Evolutionary conservation across 2,329 filamentous ascomycete species (phyloP), one percentile per base, ranked within the genome.

Genomic region (Colletotrichum sp.): DNA sequence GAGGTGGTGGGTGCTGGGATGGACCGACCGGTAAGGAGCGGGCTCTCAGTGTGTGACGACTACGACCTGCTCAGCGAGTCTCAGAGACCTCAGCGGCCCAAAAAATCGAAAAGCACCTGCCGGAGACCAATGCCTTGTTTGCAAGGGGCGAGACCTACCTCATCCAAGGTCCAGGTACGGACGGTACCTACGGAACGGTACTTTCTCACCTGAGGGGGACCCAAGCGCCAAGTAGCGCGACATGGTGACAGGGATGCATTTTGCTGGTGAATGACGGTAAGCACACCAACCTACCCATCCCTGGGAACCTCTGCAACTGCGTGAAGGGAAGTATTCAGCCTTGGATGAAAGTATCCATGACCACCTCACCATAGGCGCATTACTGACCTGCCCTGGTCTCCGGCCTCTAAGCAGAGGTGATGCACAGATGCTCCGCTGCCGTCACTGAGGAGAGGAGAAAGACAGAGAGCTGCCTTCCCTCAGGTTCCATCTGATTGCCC

Each of bases 21-120:
- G 59, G 70, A 64, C 70, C 66, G 59, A 61, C 31, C 61, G 66
- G 66, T 55, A 73, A 43, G 38, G 66, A 66, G 61, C 67, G 54
- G 70, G 61, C 55, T 70, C 27, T 51, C 62, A 55, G 71, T 55
- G 43, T 62, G 68, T 71, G 71, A 73, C 71, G 71, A 70, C 71
- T 61, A 63, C 55, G 54, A 59, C 66, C 59, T 69, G 51, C 66
- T 47, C 70, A 65, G 70, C 27, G 61, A 70, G 62, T 70, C 59
- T 66, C 61, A 73, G 54, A 72, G 66, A 70, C 51, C 54, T 73
- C 31, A 70, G 67, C 54, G 59, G 15, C 54, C 38, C 24, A 34
- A 47, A 65, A 38, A 34, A 29, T 43, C 29, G n/a, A 61, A 47
- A 73, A 47, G 67, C 67, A 66, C 43, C 71, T 73, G 55, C 55